These are phyloP conservation scores for Arxiozyma bovina DNA, from an alignment of 1,139 yeast genomes.

Conservation along the genomic window DNA sequence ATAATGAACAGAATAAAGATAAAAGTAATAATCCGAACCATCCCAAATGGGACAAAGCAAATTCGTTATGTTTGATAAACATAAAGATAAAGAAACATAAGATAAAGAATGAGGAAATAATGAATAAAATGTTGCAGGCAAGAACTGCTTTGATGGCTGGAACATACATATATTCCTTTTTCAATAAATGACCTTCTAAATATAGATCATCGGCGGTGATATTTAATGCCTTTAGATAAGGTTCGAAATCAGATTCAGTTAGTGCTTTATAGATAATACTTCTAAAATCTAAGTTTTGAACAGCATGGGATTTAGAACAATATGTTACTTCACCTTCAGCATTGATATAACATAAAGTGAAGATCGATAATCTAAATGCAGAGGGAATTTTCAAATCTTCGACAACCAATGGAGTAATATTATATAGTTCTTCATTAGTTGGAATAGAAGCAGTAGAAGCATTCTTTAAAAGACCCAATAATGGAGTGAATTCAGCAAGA, in stretches of 20 bases:
- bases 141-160: conserved; percentile 27
- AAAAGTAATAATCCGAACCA: conserved; percentile 11
- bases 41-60: conserved; percentile 8
- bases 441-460: conserved; percentile 14
- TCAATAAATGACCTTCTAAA: conserved; percentile 25
- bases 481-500: conserved; percentile 20
- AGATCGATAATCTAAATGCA: conserved; percentile 26
- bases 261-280: conserved; percentile 23
- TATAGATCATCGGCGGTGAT: conserved; percentile 24
- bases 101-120: conserved; percentile 19
- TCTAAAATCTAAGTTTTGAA: conserved; percentile 24
- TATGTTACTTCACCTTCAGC: conserved; percentile 15
- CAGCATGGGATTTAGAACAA: conserved; percentile 27
- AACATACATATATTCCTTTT: conserved; percentile 24
- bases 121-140: conserved; percentile 24
- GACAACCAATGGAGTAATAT: conserved; percentile 21
- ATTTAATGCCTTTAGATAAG: conserved; percentile 26
- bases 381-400: conserved; percentile 23
- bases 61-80: conserved; percentile 3
- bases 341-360: conserved; percentile 25
- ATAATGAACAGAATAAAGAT: conserved; percentile 14
- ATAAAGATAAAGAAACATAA: conserved; percentile 10
- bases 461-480: conserved; percentile 16
- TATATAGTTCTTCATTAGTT: conserved; percentile 16
- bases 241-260: conserved; percentile 13